Base-by-base conservation (phyloP, 208 protist species). In the Lotmaria passim region DNA sequence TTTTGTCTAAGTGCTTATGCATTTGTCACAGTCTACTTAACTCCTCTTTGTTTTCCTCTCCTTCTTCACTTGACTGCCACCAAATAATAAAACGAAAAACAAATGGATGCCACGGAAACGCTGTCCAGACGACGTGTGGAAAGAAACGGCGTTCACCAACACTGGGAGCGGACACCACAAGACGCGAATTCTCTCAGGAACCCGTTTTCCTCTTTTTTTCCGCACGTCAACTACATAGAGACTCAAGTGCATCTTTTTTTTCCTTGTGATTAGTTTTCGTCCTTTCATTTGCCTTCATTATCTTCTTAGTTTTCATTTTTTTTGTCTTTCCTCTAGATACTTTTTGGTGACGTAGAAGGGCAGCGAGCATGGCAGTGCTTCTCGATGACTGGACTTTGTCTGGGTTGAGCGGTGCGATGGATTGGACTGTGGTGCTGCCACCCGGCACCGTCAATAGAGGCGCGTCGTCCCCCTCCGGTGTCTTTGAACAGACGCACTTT, bases 341-440 rank as follows among this genome's bases (percentile, higher is more conserved):
- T 19, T 14, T 51, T 38, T 23, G 43, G 6, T 4, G 12, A 47
- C 0, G 46, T 26, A 1, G 41, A 12, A 2, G 1, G 10, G 24
- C 12, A 3, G 44, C 8, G 0, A 57, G 14, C 23, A 73, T 79
- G 71, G 30, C 64, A 24, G 48, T 67, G 30, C 38, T 11, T 3
- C 44, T 66, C 11, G 71, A 77, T 66, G 71, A 71, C 57, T 71
- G 46, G 62, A 41, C 47, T n/a, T 48, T 71, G n/a, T 70, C 57
- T 12, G 36, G 38, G n/a, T 46, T 77, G 31, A 61, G 44, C 19
- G 63, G 71, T 0, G 38, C 43, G 21, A 46, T 77, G 63, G 38
- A 67, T 34, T 77, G 63, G 71, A 55, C 58, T 23, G 61, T 77
- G 19, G 10, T 60, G 23, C 63, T 60, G 10, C 41, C 63, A 39